phyloP scores from a whole-genome alignment of 176 grass and related monocot species.

The Triticum urartu region DNA sequence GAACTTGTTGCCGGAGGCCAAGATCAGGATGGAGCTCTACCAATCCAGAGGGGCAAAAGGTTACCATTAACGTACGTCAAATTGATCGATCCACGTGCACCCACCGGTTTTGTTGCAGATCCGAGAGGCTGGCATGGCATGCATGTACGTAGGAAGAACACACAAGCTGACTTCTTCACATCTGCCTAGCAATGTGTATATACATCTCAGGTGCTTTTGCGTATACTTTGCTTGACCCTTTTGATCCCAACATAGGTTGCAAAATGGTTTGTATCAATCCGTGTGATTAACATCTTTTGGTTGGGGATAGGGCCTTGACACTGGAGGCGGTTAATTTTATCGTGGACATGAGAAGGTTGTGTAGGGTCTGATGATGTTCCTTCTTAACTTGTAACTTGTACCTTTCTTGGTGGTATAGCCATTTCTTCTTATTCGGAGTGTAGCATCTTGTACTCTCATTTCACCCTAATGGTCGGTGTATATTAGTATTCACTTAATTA shows the following conservation, averaged over 20 bases:
- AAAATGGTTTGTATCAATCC: not conserved
- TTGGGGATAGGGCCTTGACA: constrained; percentile 14
- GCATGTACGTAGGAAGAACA: constrained; percentile 13
- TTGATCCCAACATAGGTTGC: not conserved
- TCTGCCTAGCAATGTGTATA: constrained; percentile 27
- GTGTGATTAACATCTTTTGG: not conserved
- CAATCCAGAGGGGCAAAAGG: constrained; percentile 69
- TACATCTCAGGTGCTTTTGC: constrained; percentile 24
- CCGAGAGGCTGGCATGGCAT: not conserved
- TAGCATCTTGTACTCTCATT: constrained; percentile 21
- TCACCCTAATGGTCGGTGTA: constrained; percentile 22
- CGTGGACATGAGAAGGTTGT: constrained; percentile 8
- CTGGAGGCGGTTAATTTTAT: not conserved
- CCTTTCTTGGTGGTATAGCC: not conserved
- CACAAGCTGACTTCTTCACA: constrained; percentile 5
- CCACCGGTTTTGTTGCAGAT: constrained; percentile 16
- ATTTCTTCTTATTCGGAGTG: not conserved
- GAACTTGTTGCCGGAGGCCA: constrained; percentile 67
- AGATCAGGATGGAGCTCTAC: constrained; percentile 91
- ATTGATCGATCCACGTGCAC: not conserved
- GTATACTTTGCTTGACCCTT: not conserved
- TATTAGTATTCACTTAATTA: constrained; percentile 13
- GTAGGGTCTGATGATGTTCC: constrained; percentile 4
- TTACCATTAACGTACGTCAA: constrained; percentile 38
- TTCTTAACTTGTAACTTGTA: not conserved